phyloP scores from a whole-genome alignment of 805 yeast species.

The Teunomyces funiuensis region DNA sequence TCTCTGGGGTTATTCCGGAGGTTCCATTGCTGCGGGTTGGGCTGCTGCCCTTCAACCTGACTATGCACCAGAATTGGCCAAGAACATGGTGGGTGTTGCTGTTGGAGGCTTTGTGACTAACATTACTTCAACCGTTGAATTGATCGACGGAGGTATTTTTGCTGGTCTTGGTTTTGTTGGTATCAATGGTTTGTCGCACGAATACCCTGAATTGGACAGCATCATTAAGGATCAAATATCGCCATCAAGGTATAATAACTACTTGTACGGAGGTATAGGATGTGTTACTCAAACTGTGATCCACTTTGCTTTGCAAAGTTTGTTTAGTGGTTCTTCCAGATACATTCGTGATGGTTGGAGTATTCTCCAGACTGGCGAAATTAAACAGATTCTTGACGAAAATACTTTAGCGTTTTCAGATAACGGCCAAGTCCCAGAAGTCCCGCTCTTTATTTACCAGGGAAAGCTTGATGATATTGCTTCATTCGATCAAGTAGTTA shows the following conservation, averaged over 20 bases:
- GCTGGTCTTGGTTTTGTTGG: slow-evolving; percentile 31
- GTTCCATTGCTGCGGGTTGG: slow-evolving; percentile 24
- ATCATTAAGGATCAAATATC: slow-evolving; percentile 6
- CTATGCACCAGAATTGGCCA: slow-evolving; percentile 22
- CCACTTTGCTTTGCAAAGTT: not conserved
- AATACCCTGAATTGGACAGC: slow-evolving; percentile 24
- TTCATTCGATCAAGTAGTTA: slow-evolving; percentile 7
- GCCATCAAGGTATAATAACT: slow-evolving; percentile 4
- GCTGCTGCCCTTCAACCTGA: slow-evolving; percentile 22
- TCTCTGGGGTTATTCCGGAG: slow-evolving; percentile 27
- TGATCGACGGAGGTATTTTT: slow-evolving; percentile 23
- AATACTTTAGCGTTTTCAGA: not conserved
- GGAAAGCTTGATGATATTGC: slow-evolving; percentile 10
- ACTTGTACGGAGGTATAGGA: not conserved
- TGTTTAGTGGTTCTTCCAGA: not conserved
- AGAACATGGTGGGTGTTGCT: slow-evolving; percentile 27
- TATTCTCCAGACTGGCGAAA: not conserved
- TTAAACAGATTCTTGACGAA: not conserved
- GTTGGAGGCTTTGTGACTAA: slow-evolving; percentile 37
- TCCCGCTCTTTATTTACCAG: slow-evolving; percentile 12
- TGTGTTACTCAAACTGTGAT: not conserved
- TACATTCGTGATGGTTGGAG: not conserved
- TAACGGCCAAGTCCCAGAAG: slow-evolving; percentile 3
- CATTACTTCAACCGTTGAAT: slow-evolving; percentile 23
- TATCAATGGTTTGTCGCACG: slow-evolving; percentile 29